phyloP scores from a whole-genome alignment of 1,284 basidiomycete species.

The Cryptococcus neoformans region DNA sequence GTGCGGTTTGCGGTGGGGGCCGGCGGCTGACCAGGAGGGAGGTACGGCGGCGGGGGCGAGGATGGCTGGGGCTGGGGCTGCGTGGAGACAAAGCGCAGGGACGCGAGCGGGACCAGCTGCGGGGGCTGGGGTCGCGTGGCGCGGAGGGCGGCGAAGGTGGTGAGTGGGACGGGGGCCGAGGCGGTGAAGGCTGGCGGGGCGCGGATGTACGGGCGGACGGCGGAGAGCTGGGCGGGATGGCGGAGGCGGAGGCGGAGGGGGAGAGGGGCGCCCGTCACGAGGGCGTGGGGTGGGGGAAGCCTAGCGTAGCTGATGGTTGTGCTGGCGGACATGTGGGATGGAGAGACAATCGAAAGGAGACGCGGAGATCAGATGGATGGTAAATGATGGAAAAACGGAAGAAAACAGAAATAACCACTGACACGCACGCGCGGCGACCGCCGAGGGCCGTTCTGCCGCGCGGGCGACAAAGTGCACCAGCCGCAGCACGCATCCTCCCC shows the following conservation, averaged over 20 bases:
- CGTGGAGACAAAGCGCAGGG: neutral
- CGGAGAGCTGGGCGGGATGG: neutral
- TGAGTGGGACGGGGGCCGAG: neutral
- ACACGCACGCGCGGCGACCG: too few relatives aligned
- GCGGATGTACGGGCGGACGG: neutral
- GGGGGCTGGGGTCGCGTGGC: neutral
- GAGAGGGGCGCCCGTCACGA: slow-evolving; percentile 4
- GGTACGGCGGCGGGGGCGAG: neutral
- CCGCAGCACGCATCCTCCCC: too few relatives aligned
- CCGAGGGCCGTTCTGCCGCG: too few relatives aligned
- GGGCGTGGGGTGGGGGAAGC: slow-evolving; percentile 4
- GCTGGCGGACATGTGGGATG: too few relatives aligned
- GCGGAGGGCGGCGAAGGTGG: too few relatives aligned
- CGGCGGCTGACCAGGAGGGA: neutral
- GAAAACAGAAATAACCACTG: too few relatives aligned
- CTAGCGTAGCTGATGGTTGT: too few relatives aligned
- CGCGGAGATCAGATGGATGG: too few relatives aligned
- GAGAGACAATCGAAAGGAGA: too few relatives aligned
- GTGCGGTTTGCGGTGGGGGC: neutral
- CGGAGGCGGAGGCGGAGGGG: slow-evolving; percentile 6
- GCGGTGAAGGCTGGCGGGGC: neutral
- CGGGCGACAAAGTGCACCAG: too few relatives aligned
- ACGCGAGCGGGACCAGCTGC: neutral
- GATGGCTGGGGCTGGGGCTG: neutral
- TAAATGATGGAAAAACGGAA: too few relatives aligned